Percentiles rank a stretch among this genome's conserved stretches.
phyloP scores from a whole-genome alignment of 176 grass and related monocot genomes.

The Guadua angustifolia region DNA sequence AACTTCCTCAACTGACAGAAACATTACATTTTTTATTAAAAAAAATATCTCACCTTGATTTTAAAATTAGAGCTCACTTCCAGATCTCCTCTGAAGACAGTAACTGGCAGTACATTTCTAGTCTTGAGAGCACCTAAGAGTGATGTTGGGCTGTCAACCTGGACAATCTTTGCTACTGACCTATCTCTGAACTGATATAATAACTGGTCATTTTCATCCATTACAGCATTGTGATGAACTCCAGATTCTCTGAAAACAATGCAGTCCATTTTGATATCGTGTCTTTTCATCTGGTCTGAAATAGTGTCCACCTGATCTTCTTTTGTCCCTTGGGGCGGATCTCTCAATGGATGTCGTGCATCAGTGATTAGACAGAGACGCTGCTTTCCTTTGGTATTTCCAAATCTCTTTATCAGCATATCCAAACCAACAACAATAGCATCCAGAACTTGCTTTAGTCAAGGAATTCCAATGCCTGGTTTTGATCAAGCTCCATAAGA shows the following conservation, averaged over 20 bases:
- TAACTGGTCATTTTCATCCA: slow-evolving; percentile 80
- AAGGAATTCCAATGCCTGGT: slow-evolving; percentile 51
- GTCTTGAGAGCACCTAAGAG: slow-evolving; percentile 86
- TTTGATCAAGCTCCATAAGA: slow-evolving; percentile 19
- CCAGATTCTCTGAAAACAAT: slow-evolving; percentile 73
- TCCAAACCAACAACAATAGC: slow-evolving; percentile 93
- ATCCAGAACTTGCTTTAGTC: slow-evolving; percentile 79
- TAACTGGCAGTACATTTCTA: slow-evolving; percentile 82
- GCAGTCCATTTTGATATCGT: slow-evolving; percentile 75
- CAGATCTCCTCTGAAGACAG: slow-evolving; percentile 90
- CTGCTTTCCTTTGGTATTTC: slow-evolving; percentile 64
- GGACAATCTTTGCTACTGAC: slow-evolving; percentile 62
- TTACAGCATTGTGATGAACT: slow-evolving; percentile 45
- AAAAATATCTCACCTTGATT: slow-evolving; percentile 71
- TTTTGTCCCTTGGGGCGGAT: slow-evolving; percentile 84
- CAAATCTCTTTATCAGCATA: slow-evolving; percentile 93
- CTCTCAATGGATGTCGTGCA: slow-evolving; percentile 75
- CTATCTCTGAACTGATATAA: slow-evolving; percentile 72
- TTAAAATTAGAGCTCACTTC: slow-evolving; percentile 81
- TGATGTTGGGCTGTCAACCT: slow-evolving; percentile 74
- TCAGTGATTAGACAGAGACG: slow-evolving; percentile 80
- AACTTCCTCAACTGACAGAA: slow-evolving; percentile 25
- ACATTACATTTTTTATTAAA: neutral
- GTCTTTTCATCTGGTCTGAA: slow-evolving; percentile 75
- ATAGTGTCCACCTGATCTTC: slow-evolving; percentile 86